Conservation (phyloP, 106 monocot species). For the Dioscorea zingiberensis region DNA sequence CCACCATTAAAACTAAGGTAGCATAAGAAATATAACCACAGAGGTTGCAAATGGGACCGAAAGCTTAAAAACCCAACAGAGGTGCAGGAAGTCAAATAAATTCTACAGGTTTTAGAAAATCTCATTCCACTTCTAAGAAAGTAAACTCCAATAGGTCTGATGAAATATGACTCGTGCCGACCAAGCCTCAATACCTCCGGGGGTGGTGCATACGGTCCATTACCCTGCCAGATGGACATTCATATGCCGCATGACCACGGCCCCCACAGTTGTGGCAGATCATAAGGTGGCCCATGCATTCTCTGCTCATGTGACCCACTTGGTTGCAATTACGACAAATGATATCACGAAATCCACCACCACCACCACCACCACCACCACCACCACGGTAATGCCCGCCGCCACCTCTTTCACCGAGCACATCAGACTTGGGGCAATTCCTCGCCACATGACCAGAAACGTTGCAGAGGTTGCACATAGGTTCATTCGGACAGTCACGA, state of each 20-base stretch:
- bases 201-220: slow-evolving; percentile 30
- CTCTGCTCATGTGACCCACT: slow-evolving; percentile 60
- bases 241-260: slow-evolving; percentile 46
- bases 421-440: slow-evolving; percentile 52
- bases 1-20: no score
- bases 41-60: no score
- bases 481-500: slow-evolving; percentile 61
- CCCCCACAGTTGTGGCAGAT: slow-evolving; percentile 60
- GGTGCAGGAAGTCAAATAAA: no score
- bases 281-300: slow-evolving; percentile 26
- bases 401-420: slow-evolving; percentile 11
- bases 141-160: no score
- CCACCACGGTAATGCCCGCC: not conserved
- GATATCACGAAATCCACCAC: slow-evolving; percentile 28
- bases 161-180: no score
- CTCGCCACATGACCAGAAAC: slow-evolving; percentile 68
- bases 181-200: slow-evolving; percentile 28
- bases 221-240: slow-evolving; percentile 47
- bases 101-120: no score
- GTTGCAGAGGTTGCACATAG: slow-evolving; percentile 75
- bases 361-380: not conserved
- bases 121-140: no score
- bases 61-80: no score
- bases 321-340: slow-evolving; percentile 59
- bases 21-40: no score